phyloP scores from a whole-genome alignment of 306 rosid species.

The Hylodesmum podocarpum region DNA sequence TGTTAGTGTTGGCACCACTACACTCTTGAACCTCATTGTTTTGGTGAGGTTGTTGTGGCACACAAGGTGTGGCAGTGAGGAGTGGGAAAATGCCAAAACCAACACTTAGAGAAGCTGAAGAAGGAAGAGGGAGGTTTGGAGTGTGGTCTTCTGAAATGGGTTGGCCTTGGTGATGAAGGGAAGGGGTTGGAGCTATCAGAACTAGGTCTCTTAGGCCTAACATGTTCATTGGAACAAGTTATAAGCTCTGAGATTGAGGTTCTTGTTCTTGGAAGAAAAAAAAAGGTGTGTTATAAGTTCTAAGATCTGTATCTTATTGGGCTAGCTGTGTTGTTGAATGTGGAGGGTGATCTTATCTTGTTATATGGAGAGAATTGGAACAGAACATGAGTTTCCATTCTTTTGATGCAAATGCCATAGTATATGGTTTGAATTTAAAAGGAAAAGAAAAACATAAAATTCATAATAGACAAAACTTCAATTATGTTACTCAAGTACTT shows the following conservation, averaged over 20 bases:
- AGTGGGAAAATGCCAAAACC: constrained; percentile 84
- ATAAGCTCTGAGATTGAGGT: neutral
- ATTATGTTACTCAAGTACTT: neutral
- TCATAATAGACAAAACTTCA: neutral
- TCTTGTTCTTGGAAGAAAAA: neutral
- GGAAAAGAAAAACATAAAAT: neutral
- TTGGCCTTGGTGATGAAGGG: constrained; percentile 51
- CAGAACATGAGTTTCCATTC: constrained; percentile 25
- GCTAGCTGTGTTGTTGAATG: neutral
- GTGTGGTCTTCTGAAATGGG: constrained; percentile 54
- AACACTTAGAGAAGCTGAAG: constrained; percentile 69
- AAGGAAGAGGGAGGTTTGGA: constrained; percentile 44
- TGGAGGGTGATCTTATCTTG: constrained; percentile 3
- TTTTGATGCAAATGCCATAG: constrained; percentile 23
- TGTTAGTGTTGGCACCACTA: neutral
- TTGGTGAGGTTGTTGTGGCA: constrained; percentile 22
- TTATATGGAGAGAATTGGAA: constrained; percentile 1
- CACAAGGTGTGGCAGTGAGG: constrained; percentile 61
- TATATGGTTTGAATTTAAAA: neutral
- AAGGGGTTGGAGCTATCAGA: constrained; percentile 58
- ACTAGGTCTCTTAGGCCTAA: constrained; percentile 81
- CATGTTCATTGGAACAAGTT: constrained; percentile 44
- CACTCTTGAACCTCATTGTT: constrained; percentile 33
- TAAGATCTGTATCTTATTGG: neutral
- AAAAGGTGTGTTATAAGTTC: neutral